phyloP scores from a whole-genome alignment of 257 asterid species.

The Penstemon eatonii region DNA sequence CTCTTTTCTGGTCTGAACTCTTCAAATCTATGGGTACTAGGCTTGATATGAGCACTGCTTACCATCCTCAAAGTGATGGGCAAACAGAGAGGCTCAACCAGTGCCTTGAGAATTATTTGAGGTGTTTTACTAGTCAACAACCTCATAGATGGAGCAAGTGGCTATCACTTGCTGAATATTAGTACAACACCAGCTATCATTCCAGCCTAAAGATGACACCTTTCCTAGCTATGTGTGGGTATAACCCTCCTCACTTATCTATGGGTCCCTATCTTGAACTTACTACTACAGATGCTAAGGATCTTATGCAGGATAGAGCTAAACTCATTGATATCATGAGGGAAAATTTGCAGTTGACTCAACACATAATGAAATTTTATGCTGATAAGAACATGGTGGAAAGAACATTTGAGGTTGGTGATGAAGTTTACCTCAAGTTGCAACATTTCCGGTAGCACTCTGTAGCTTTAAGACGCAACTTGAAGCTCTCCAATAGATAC shows the following conservation, averaged over 20 bases:
- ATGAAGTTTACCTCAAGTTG: too few species aligned
- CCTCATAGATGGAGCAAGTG: neutral
- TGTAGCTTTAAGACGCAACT: too few species aligned
- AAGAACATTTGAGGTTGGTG: too few species aligned
- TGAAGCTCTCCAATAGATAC: too few species aligned
- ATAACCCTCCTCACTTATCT: neutral
- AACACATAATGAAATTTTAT: too few species aligned
- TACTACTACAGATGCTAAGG: too few species aligned
- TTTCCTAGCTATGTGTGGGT: neutral
- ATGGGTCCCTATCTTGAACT: neutral
- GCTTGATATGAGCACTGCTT: neutral
- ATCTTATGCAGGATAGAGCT: too few species aligned
- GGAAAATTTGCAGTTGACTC: too few species aligned
- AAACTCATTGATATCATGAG: too few species aligned
- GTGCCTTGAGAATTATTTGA: neutral
- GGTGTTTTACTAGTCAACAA: neutral
- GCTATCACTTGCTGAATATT: neutral
- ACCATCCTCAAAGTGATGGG: conserved; percentile 12
- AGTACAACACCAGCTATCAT: conserved; percentile 10
- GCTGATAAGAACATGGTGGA: too few species aligned
- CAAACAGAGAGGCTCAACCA: conserved; percentile 8
- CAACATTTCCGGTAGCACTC: too few species aligned
- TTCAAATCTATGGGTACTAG: neutral
- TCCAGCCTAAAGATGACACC: neutral
- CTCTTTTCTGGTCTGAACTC: neutral